phyloP scores from a whole-genome alignment of 805 yeast genomes.

The Lachancea sp. region DNA sequence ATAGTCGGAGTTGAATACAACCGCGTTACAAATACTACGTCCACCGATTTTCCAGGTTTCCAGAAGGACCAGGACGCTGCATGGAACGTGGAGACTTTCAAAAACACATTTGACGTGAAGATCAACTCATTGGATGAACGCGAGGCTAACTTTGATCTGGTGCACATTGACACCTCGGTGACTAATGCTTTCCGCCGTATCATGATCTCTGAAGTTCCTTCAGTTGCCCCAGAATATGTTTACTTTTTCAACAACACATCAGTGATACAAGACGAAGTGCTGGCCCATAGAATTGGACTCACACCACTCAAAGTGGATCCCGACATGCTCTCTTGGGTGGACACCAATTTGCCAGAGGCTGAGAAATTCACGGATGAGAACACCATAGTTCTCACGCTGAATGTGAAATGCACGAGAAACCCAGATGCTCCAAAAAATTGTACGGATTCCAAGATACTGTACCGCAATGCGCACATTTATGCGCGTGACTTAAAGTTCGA shows the following conservation, averaged over 20 bases:
- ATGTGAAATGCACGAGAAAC: constrained; percentile 77
- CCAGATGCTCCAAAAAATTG: constrained; percentile 73
- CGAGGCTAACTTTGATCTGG: constrained; percentile 77
- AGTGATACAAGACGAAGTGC: constrained; percentile 93
- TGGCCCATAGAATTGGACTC: constrained; percentile 91
- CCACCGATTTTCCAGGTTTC: constrained; percentile 92
- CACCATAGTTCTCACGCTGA: constrained; percentile 76
- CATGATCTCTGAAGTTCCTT: constrained; percentile 94
- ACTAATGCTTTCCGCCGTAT: constrained; percentile 96
- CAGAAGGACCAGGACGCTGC: constrained; percentile 51
- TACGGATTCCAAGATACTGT: constrained; percentile 76
- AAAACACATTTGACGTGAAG: constrained; percentile 56
- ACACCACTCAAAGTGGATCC: constrained; percentile 90
- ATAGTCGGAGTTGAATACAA: constrained; percentile 84
- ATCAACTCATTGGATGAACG: constrained; percentile 61
- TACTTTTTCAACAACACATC: constrained; percentile 91
- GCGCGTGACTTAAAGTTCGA: constrained; percentile 85
- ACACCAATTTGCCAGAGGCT: constrained; percentile 53
- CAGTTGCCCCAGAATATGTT: constrained; percentile 90
- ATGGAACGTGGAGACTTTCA: constrained; percentile 82
- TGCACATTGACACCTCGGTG: constrained; percentile 82
- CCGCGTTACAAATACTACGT: constrained; percentile 81
- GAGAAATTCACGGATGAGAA: constrained; percentile 78
- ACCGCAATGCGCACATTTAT: constrained; percentile 79
- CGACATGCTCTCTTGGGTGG: constrained; percentile 80